Evolutionary conservation across 257 asterid genomes (phyloP).

Genomic region (Scutellaria baicalensis): DNA sequence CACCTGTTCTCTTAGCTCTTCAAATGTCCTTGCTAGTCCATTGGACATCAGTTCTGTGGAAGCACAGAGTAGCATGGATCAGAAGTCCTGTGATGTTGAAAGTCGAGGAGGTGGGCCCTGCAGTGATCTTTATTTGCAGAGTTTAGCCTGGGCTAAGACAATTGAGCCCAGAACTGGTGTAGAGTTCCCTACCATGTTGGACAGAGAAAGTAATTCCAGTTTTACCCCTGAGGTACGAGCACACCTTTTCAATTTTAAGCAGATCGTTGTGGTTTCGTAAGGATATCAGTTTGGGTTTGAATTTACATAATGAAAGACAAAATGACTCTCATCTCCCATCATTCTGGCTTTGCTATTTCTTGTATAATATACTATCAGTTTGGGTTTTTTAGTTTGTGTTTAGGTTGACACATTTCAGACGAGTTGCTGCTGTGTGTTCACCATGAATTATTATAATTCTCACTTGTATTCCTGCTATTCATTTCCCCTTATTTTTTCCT

Average conservation of each 20-base stretch:
- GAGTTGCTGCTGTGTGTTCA: neutral
- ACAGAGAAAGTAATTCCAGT: constrained; percentile 40
- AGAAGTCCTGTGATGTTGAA: constrained; percentile 62
- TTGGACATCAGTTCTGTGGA: constrained; percentile 38
- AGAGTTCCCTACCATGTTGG: constrained; percentile 85
- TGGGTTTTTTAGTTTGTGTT: neutral
- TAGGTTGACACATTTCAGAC: neutral
- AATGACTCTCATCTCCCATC: too few species aligned
- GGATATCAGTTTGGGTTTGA: neutral
- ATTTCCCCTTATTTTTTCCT: neutral
- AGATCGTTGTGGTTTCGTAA: neutral
- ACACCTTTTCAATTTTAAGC: neutral
- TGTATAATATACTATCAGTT: neutral
- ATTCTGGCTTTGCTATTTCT: neutral
- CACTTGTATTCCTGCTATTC: neutral
- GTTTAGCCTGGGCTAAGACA: constrained; percentile 55
- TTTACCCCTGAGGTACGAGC: constrained; percentile 68
- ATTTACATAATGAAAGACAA: neutral
- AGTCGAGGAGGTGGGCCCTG: constrained; percentile 43
- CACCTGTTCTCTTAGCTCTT: constrained; percentile 36
- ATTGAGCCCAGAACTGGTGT: constrained; percentile 85
- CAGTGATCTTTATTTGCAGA: constrained; percentile 40
- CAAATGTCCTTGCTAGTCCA: constrained; percentile 50
- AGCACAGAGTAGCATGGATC: constrained; percentile 42
- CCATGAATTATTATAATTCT: neutral